Evolutionary conservation across 352 stramenopile species (phyloP), one percentile per base, ranked within the genome.

Genomic region (Globisporangium ultimum): DNA sequence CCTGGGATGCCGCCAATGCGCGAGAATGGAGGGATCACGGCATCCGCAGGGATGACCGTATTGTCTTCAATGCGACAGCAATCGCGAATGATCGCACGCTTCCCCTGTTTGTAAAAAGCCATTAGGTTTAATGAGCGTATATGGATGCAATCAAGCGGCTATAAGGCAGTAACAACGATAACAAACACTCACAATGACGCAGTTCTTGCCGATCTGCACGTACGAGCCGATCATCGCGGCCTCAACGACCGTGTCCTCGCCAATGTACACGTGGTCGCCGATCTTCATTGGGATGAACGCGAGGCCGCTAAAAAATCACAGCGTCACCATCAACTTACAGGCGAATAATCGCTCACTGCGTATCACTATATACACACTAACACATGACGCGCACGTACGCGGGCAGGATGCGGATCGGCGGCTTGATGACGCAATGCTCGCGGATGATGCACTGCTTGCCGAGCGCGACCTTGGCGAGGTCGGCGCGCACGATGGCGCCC

Each of bases 221-320:
- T 78, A 85, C 28, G 80, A 91, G 21, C 87, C 87, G 62, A 96
- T 90, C 72, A 85, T 86, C 17, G 85, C 84, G 34, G 81, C 87
- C 61, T 96, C 85, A 20, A 96, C 78, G 24, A 96, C 76, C 14
- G 76, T 77, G 43, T 80, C 68, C 55, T 88, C 73, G 32, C 80
- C 80, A 58, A 91, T 87, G 64, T 89, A 93, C 34, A 91, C 82
- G 57, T 90, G 74, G 67, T 95, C 80, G 9, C 86, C 84, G 32
- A 95, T 67, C 62, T 89, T 91, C 53, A 93, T 83, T 13, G 84
- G 83, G 47, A 95, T 93, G 63, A 93, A 95, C 38, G 80, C 78
- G 42, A 95, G 43, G 1, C 83, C 79, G 10, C 84, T 92, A 42
- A 32, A 43, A 53, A 65, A 22, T 22, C 58, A 22, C 12, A 58